A percentile compares a stretch with the other conserved stretches of the same genome.
phyloP scores from a whole-genome alignment of 225 moss, liverwort and hornwort species.

The Bryum argenteum region DNA sequence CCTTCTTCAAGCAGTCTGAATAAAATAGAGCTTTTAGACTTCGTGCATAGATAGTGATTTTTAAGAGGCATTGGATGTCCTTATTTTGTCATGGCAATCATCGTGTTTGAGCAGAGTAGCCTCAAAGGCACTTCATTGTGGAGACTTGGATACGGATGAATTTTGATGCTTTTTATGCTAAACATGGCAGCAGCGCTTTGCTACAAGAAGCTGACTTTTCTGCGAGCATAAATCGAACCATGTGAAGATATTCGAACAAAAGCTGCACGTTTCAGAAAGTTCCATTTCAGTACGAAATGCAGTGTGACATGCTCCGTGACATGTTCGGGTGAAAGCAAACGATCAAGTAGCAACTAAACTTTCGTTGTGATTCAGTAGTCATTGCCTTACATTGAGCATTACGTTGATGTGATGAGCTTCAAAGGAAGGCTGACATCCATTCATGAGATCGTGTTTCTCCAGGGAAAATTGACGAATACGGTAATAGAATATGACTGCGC shows the following conservation, averaged over 20 bases:
- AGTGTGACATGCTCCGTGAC: neutral
- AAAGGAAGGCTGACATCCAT: conserved; percentile 16
- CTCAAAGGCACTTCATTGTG: too few species aligned
- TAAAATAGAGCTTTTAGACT: conserved; percentile 14
- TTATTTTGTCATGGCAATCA: conserved; percentile 2
- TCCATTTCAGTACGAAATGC: neutral
- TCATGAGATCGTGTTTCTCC: conserved; percentile 27
- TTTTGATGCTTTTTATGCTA: conserved; percentile 12
- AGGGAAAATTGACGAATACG: neutral
- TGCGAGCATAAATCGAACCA: neutral
- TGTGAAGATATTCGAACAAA: neutral
- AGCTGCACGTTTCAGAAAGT: neutral
- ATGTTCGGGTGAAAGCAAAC: neutral
- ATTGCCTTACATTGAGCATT: conserved; percentile 10
- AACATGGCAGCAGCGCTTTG: neutral
- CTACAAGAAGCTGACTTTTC: neutral
- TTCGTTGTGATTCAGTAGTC: neutral
- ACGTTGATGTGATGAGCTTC: conserved; percentile 19
- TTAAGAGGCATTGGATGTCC: conserved; percentile 6
- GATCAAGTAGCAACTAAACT: neutral
- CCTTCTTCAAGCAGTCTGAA: conserved; percentile 14
- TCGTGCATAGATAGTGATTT: conserved; percentile 3
- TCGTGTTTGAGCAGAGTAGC: conserved; percentile 8
- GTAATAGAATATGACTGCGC: conserved; percentile 27
- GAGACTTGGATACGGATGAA: too few species aligned